These are phyloP conservation scores for Neoarthrinium moseri DNA, from an alignment of 2,329 filamentous ascomycete genomes.

Conservation along the genomic window DNA sequence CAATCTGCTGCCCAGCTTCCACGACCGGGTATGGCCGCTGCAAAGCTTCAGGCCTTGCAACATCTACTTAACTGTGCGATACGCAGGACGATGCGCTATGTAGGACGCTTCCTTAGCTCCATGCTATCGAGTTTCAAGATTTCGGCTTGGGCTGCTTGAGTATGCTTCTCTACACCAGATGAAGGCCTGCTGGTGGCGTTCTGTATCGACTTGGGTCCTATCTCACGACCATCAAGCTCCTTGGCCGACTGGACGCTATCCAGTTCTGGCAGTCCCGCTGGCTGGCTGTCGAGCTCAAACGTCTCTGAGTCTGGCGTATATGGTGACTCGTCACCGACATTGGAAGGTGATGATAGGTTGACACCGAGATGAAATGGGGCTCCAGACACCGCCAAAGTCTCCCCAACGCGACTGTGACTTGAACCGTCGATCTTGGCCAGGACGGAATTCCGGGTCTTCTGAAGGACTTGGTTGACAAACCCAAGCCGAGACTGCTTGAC, in stretches of 20 bases:
- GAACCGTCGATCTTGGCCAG: neutral
- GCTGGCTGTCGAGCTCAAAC: neutral
- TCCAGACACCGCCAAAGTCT: neutral
- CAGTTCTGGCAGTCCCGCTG: neutral
- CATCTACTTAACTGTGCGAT: too few species aligned
- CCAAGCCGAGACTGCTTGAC: neutral
- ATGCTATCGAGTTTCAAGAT: neutral
- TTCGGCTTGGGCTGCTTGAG: neutral
- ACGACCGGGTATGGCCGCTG: too few species aligned
- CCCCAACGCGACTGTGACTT: neutral
- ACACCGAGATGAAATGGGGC: neutral
- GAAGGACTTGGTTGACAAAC: neutral
- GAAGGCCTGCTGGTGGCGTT: neutral
- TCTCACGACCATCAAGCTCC: neutral
- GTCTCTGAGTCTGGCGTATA: neutral
- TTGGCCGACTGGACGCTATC: neutral
- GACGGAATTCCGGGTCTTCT: neutral
- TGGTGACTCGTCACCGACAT: neutral
- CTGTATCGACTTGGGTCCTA: neutral
- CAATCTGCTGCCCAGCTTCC: too few species aligned
- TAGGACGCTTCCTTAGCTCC: neutral
- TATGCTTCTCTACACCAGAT: neutral
- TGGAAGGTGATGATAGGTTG: neutral
- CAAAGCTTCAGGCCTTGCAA: too few species aligned
- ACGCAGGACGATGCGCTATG: conserved; percentile 1